Conservation (phyloP, 2,329 filamentous ascomycete species). For the Teratosphaeria gauchensis region DNA sequence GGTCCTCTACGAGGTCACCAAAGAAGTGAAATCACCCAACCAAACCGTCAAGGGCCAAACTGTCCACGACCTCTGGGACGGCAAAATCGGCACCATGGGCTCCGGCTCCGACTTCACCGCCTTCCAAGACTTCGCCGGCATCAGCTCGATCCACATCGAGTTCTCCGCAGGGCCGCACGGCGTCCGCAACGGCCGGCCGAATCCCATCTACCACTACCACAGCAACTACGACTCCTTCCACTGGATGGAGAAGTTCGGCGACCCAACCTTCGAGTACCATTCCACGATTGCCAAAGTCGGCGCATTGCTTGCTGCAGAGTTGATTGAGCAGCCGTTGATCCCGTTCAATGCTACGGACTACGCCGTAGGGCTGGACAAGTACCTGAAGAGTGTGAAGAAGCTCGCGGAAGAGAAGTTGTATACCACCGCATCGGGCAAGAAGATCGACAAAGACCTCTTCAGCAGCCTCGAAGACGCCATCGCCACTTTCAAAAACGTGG, state of each 20-base stretch:
- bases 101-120: conserved; percentile 44
- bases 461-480: conserved; percentile 41
- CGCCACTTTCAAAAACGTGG: conserved; percentile 37
- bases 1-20: conserved; percentile 58
- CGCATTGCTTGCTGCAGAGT: conserved; percentile 35
- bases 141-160: conserved; percentile 39
- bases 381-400: conserved; percentile 33
- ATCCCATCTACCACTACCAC: conserved; percentile 65
- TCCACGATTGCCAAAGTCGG: conserved; percentile 38
- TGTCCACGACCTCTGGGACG: conserved; percentile 53
- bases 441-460: conserved; percentile 31
- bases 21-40: conserved; percentile 55
- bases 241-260: conserved; percentile 75
- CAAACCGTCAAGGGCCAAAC: conserved; percentile 63
- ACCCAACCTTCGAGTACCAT: conserved; percentile 52
- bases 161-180: conserved; percentile 26
- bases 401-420: conserved; percentile 13
- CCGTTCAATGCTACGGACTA: conserved; percentile 40
- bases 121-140: conserved; percentile 44
- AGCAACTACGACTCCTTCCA: conserved; percentile 75
- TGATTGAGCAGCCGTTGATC: conserved; percentile 39
- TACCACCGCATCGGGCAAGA: neutral
- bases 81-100: conserved; percentile 46
- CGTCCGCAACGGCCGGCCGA: conserved; percentile 1
- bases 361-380: conserved; percentile 30